phyloP scores from a whole-genome alignment of 768 basidiomycete species.

The Cantharellus anzutake region DNA sequence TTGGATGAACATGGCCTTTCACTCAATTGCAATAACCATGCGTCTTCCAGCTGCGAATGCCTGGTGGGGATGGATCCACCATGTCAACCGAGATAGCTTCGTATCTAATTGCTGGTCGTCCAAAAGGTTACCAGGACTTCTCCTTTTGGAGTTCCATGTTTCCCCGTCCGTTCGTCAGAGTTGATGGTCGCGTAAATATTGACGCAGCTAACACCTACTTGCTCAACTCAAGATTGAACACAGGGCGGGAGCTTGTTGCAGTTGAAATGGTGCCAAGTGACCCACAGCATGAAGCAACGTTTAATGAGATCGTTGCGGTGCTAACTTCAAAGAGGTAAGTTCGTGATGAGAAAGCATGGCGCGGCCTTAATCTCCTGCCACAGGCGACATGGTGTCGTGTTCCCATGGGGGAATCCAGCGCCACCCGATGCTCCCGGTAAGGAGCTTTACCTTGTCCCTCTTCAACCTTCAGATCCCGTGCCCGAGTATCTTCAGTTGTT shows the following conservation, averaged over 20 bases:
- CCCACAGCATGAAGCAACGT: conserved; percentile 27
- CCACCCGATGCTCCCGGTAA: conserved; percentile 61
- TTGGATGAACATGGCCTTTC: background rate
- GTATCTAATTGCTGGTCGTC: conserved; percentile 62
- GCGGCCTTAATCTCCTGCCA: background rate
- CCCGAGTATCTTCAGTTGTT: conserved; percentile 77
- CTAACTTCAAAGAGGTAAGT: conserved; percentile 59
- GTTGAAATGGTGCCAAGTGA: conserved; percentile 46
- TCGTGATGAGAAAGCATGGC: conserved; percentile 12
- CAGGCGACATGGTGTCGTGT: conserved; percentile 72
- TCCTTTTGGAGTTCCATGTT: conserved; percentile 61
- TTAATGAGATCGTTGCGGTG: conserved; percentile 35
- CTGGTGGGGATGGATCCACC: background rate
- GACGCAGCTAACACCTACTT: conserved; percentile 63
- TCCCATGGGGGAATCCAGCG: conserved; percentile 65
- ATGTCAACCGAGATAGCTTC: conserved; percentile 17
- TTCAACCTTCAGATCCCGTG: conserved; percentile 41
- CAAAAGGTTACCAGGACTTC: conserved; percentile 31
- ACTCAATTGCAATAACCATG: background rate
- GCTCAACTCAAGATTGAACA: conserved; percentile 55
- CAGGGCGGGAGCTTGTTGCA: conserved; percentile 59
- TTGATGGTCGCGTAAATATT: conserved; percentile 70
- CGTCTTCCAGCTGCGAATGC: background rate
- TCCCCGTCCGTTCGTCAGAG: conserved; percentile 45
- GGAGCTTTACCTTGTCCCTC: conserved; percentile 72